Conservation (phyloP, 352 stramenopile genomes). For the Albugo candida region DNA sequence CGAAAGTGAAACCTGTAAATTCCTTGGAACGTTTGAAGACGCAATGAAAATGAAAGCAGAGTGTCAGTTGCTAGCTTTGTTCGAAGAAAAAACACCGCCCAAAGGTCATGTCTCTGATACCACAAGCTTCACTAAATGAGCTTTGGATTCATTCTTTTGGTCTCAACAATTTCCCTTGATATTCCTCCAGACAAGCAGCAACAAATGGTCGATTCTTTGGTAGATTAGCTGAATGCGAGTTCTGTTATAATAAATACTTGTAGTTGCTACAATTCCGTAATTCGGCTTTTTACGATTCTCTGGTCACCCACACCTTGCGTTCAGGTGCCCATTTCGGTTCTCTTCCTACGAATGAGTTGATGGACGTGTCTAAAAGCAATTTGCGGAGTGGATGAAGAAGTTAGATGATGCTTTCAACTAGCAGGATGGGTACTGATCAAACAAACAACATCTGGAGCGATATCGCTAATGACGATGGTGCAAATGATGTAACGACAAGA, state of each 20-base stretch:
- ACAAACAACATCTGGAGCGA: conserved; percentile 76
- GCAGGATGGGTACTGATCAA: conserved; percentile 34
- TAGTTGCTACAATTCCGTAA: conserved; percentile 45
- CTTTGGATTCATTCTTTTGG: conserved; percentile 63
- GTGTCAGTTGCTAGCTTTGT: conserved; percentile 64
- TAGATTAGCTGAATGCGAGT: conserved; percentile 52
- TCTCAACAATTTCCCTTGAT: conserved; percentile 46
- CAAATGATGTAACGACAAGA: no score
- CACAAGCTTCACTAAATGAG: conserved; percentile 21
- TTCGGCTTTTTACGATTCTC: conserved; percentile 48
- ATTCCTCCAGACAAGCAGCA: conserved; percentile 36
- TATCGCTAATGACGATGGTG: no score
- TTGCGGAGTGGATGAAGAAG: conserved; percentile 32
- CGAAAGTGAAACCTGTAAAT: conserved; percentile 35
- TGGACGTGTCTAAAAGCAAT: conserved; percentile 18
- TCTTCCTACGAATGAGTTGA: conserved; percentile 39
- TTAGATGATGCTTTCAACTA: conserved; percentile 56
- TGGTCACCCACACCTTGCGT: conserved; percentile 33
- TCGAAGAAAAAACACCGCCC: conserved; percentile 43
- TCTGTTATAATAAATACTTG: conserved; percentile 20
- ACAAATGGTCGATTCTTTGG: conserved; percentile 32
- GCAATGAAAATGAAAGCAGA: conserved; percentile 37
- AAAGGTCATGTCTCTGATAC: conserved; percentile 57
- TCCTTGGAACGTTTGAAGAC: conserved; percentile 36
- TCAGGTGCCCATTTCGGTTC: conserved; percentile 21